Evolutionary conservation across 108 stramenopile genomes (phyloP).

Genomic region (Nannochloropsis gaditana): DNA sequence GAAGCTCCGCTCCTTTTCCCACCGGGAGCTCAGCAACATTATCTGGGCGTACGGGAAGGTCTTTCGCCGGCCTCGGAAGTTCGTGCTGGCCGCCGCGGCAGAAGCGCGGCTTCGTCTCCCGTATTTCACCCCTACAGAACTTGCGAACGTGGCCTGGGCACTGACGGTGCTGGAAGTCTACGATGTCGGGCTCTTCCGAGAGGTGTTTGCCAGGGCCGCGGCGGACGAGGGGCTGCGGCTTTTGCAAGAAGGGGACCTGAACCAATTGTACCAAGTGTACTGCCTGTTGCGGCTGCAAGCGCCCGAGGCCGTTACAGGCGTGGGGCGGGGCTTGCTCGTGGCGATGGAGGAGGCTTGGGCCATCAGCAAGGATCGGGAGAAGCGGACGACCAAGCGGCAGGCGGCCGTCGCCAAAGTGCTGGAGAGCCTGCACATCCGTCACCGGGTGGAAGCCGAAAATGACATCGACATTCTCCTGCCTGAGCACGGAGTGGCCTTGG

Average conservation of each 20-base stretch:
- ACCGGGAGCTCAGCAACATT: slow-evolving; percentile 38
- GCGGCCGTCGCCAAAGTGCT: slow-evolving; percentile 23
- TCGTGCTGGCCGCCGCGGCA: slow-evolving; percentile 24
- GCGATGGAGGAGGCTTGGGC: background rate
- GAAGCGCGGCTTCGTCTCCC: slow-evolving; percentile 3
- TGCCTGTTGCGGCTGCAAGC: slow-evolving; percentile 10
- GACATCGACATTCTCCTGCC: slow-evolving; percentile 45
- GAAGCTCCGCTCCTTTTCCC: background rate
- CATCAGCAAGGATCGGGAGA: background rate
- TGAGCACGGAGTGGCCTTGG: slow-evolving; percentile 34
- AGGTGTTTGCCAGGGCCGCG: background rate
- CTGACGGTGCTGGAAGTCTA: slow-evolving; percentile 33
- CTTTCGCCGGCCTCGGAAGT: background rate
- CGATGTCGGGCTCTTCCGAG: slow-evolving; percentile 2
- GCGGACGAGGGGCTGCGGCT: background rate
- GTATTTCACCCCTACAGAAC: slow-evolving; percentile 31
- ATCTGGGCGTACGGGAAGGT: slow-evolving; percentile 41
- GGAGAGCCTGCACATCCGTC: slow-evolving; percentile 33
- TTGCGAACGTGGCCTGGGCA: slow-evolving; percentile 44
- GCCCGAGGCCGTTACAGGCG: slow-evolving; percentile 10
- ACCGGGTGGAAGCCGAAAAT: slow-evolving; percentile 43
- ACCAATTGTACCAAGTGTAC: background rate
- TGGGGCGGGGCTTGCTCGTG: background rate
- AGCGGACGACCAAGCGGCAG: background rate
- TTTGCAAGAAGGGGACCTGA: background rate